Evolutionary conservation across 2,329 filamentous ascomycete genomes (phyloP).

Genomic region (Exophiala spinifera): DNA sequence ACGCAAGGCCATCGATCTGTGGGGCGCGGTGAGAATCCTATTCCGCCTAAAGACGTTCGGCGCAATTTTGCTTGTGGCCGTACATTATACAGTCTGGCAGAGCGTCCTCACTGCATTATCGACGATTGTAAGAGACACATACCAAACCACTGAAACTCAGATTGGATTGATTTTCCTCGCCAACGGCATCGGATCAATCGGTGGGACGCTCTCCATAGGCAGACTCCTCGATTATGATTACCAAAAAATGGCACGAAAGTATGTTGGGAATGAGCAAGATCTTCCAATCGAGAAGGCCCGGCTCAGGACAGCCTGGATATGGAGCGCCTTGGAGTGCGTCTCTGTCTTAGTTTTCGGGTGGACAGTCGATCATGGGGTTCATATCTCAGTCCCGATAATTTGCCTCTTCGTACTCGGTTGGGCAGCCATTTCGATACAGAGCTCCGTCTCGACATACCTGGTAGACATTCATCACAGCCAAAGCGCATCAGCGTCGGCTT

Average conservation of each 20-base stretch:
- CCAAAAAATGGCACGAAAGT: slow-evolving; percentile 22
- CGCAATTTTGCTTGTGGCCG: slow-evolving; percentile 48
- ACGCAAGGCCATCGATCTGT: slow-evolving; percentile 43
- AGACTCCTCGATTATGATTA: slow-evolving; percentile 55
- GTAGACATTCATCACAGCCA: slow-evolving; percentile 51
- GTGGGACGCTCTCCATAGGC: slow-evolving; percentile 52
- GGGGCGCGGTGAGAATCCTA: slow-evolving; percentile 49
- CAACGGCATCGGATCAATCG: slow-evolving; percentile 54
- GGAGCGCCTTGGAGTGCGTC: slow-evolving; percentile 44
- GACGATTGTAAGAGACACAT: slow-evolving; percentile 45
- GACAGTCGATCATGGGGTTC: slow-evolving; percentile 49
- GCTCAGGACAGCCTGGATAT: slow-evolving; percentile 49
- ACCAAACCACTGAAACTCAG: slow-evolving; percentile 45
- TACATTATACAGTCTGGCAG: slow-evolving; percentile 55
- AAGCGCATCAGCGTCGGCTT: slow-evolving; percentile 52
- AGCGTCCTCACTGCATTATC: slow-evolving; percentile 56
- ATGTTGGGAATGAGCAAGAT: slow-evolving; percentile 21
- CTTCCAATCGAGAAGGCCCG: slow-evolving; percentile 54
- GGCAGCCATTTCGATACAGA: slow-evolving; percentile 50
- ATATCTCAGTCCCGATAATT: slow-evolving; percentile 51
- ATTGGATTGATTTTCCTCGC: slow-evolving; percentile 54
- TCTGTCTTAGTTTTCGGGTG: slow-evolving; percentile 54
- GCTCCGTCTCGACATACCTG: slow-evolving; percentile 51
- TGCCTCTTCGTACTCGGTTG: slow-evolving; percentile 53
- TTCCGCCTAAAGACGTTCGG: slow-evolving; percentile 43